Evolutionary conservation across 805 yeast genomes (phyloP), one percentile per base, ranked within the genome.

Genomic region (Saccharomyces eubayanus): DNA sequence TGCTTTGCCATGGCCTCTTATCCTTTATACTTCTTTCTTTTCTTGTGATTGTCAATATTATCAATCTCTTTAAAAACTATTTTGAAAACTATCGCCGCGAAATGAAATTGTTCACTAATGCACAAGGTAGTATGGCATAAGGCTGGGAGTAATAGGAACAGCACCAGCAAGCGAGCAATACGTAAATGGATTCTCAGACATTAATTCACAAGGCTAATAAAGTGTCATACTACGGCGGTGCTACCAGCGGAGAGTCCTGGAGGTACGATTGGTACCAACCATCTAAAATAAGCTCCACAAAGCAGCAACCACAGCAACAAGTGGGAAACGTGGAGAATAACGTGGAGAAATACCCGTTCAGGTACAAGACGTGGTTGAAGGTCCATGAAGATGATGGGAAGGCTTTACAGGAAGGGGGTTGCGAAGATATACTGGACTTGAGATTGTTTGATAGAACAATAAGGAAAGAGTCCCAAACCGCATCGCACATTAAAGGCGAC

Each of bases 371-470:
- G 21, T 68, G 72, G 72, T 30, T 55, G 5, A 55, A 56, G 28
- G 43, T 54, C 10, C 43, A 36, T 6, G 43, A 36, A 36, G 11
- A 36, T 36, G 43, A 36, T 36, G 43, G 16, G 43, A 36, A 36
- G 10, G 20, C 10, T 14, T 50, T 61, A 0, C 62, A 59, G 28
- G 77, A 73, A 51, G 72, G 74, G 12, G 74, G 70, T 21, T 73
- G 65, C 8, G 67, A 64, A 27, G 85, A 82, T 60, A 62, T 71
- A 10, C 63, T 82, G 21, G 77, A 79, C 53, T 67, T 83, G 48
- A 65, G 67, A n/a, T 53, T 61, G 55, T 70, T 74, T 65, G 62
- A 68, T 59, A 56, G 64, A 47, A 68, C 57, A 16, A 6, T 36
- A 36, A 9, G 11, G 43, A 36, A 36, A 16, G 10, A 36, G 21